A percentile compares a stretch with the other conserved stretches of the same genome.
phyloP scores from a whole-genome alignment of 805 yeast genomes.

The Ogataea glucozyma region DNA sequence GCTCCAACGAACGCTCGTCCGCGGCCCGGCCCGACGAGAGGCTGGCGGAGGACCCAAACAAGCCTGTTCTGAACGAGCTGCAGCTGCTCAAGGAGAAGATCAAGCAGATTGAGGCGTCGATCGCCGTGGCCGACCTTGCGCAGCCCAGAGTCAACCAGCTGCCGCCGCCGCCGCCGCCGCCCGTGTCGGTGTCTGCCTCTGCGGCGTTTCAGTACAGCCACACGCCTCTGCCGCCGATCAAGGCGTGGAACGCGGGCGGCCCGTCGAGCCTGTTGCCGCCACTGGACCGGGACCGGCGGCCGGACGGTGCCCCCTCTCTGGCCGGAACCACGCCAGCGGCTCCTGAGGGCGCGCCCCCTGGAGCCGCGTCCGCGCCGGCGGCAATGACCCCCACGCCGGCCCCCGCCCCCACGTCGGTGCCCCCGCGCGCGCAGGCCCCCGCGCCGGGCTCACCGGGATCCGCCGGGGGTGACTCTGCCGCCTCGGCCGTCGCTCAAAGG shows the following conservation, averaged over 20 bases:
- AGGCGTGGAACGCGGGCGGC: conserved; percentile 12
- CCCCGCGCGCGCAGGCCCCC: too few relatives aligned
- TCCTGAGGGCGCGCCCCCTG: background rate
- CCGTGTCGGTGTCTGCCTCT: too few relatives aligned
- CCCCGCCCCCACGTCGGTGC: background rate
- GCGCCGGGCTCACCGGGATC: too few relatives aligned
- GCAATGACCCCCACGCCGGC: background rate
- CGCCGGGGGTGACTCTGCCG: background rate
- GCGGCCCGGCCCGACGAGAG: conserved; percentile 12
- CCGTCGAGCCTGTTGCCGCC: background rate
- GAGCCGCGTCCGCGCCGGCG: background rate
- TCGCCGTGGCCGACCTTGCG: conserved; percentile 37
- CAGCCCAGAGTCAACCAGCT: conserved; percentile 11
- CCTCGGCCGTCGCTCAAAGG: background rate
- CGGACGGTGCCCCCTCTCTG: too few relatives aligned
- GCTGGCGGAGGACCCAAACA: conserved; percentile 5
- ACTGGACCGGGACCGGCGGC: background rate
- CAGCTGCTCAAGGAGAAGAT: conserved; percentile 44
- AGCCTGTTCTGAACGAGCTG: conserved; percentile 31
- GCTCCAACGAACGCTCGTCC: conserved; percentile 31
- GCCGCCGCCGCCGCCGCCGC: conserved; percentile 17
- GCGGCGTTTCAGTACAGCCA: conserved; percentile 13
- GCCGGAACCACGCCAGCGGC: too few relatives aligned
- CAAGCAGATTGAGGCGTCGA: conserved; percentile 47
- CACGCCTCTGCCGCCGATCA: conserved; percentile 27